Conservation (phyloP, 2,329 filamentous ascomycete genomes). For the Ceratocystis destructans region DNA sequence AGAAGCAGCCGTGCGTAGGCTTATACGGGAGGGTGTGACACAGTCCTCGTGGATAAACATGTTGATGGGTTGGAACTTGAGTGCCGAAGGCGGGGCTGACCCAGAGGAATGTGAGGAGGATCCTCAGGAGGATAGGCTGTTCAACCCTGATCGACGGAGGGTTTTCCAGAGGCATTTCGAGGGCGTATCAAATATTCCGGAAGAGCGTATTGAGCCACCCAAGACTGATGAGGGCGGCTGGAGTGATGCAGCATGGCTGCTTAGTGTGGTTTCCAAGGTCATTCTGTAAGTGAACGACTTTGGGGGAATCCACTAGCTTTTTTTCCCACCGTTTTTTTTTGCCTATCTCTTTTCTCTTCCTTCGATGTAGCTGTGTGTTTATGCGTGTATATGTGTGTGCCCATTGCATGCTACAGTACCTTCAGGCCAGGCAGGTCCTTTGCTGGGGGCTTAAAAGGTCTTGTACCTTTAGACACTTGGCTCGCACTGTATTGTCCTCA, state of each 20-base stretch:
- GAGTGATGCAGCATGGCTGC: conserved; percentile 54
- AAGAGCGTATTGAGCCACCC: conserved; percentile 35
- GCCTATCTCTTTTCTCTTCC: not conserved
- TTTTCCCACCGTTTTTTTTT: not conserved
- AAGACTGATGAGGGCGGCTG: conserved; percentile 45
- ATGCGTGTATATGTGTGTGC: not conserved
- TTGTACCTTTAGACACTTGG: not conserved
- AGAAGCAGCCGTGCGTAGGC: conserved; percentile 43
- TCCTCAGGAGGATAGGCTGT: conserved; percentile 27
- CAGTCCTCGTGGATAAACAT: conserved; percentile 46
- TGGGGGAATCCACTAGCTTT: not conserved
- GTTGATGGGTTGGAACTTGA: conserved; percentile 40
- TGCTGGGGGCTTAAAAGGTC: not conserved
- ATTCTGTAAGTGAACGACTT: conserved; percentile 31
- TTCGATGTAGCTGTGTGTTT: not conserved
- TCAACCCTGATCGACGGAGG: conserved; percentile 6
- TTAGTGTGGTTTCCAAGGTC: conserved; percentile 50
- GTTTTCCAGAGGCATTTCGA: conserved; percentile 15
- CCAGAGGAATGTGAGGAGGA: conserved; percentile 33
- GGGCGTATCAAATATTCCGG: conserved; percentile 26
- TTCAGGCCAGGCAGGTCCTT: not conserved
- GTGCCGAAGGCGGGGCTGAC: conserved; percentile 1
- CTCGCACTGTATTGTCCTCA: not conserved
- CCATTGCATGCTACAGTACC: not conserved
- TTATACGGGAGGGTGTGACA: conserved; percentile 40